Evolutionary conservation across 129 eudicot genomes (phyloP).

Genomic region (Solidago caesia): DNA sequence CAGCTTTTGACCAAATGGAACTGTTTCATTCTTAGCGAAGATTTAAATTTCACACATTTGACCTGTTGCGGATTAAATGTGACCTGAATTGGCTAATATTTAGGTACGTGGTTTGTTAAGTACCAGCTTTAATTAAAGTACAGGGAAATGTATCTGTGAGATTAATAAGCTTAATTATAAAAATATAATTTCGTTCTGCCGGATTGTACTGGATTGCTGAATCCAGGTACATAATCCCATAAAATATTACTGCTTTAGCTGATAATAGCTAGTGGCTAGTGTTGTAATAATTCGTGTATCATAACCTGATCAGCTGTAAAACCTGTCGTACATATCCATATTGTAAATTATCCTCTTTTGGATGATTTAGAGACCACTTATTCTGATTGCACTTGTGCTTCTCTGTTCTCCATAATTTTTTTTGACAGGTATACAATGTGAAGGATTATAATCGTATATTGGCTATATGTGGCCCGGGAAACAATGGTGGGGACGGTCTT

Average conservation of each 20-base stretch:
- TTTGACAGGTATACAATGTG: constrained; percentile 67
- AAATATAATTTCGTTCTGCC: not conserved
- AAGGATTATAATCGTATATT: constrained; percentile 65
- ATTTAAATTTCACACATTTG: not conserved
- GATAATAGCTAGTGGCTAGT: not conserved
- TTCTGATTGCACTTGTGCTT: constrained; percentile 13
- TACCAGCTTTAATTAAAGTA: not conserved
- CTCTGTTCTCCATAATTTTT: not conserved
- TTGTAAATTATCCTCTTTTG: constrained; percentile 2
- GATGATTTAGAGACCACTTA: not conserved
- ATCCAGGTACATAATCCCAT: not conserved
- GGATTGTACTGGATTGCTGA: not conserved
- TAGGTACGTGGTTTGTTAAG: not conserved
- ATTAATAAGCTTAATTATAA: not conserved
- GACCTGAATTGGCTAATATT: not conserved
- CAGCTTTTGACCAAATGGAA: not conserved
- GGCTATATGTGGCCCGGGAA: constrained; percentile 95
- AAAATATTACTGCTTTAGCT: not conserved
- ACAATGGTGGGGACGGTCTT: constrained; percentile 99
- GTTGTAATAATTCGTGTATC: not conserved
- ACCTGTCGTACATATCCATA: constrained; percentile 17
- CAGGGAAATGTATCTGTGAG: not conserved
- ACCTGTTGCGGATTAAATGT: not conserved
- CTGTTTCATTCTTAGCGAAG: not conserved
- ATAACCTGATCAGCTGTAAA: not conserved